A percentile compares a stretch with the other conserved stretches of the same genome.
These are phyloP conservation scores for Leishmania martiniquensis DNA, from an alignment of 208 protist species.

Conservation along the genomic window DNA sequence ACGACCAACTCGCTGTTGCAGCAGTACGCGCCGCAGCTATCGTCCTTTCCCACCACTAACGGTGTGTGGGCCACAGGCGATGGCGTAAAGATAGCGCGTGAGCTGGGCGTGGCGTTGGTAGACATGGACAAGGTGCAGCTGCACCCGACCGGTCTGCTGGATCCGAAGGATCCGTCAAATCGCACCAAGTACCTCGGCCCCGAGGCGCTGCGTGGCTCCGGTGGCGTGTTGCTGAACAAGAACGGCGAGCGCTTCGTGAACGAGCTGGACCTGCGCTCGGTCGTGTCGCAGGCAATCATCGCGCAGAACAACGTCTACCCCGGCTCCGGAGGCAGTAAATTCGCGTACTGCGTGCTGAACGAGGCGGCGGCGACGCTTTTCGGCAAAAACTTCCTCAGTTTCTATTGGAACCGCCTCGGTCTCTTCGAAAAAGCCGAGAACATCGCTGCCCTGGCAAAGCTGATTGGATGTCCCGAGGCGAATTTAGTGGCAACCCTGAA, in stretches of 20 bases:
- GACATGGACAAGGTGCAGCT: conserved; percentile 96
- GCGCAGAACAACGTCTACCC: conserved; percentile 71
- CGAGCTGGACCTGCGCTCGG: conserved; percentile 95
- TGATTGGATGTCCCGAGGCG: conserved; percentile 65
- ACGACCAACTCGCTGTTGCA: conserved; percentile 64
- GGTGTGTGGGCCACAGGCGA: conserved; percentile 86
- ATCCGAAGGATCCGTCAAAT: conserved; percentile 89
- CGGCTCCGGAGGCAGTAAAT: conserved; percentile 54
- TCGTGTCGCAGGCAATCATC: conserved; percentile 93
- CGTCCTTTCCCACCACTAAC: conserved; percentile 90
- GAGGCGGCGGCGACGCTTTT: conserved; percentile 75
- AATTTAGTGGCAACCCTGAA: conserved; percentile 52
- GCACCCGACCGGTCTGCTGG: conserved; percentile 96
- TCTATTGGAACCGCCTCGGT: conserved; percentile 86
- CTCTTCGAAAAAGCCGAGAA: conserved; percentile 65
- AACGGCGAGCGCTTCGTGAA: conserved; percentile 94
- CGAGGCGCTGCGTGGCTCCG: conserved; percentile 95
- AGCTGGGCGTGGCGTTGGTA: conserved; percentile 78
- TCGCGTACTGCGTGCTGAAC: conserved; percentile 89
- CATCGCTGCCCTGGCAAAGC: conserved; percentile 57
- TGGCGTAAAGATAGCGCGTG: conserved; percentile 72
- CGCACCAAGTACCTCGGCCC: conserved; percentile 94
- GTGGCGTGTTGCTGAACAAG: conserved; percentile 94
- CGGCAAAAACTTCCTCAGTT: conserved; percentile 70
- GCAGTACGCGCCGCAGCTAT: conserved; percentile 77